These are phyloP conservation scores for Mayamaea pseudoterrestris DNA, from an alignment of 108 stramenopile genomes.

Conservation along the genomic window DNA sequence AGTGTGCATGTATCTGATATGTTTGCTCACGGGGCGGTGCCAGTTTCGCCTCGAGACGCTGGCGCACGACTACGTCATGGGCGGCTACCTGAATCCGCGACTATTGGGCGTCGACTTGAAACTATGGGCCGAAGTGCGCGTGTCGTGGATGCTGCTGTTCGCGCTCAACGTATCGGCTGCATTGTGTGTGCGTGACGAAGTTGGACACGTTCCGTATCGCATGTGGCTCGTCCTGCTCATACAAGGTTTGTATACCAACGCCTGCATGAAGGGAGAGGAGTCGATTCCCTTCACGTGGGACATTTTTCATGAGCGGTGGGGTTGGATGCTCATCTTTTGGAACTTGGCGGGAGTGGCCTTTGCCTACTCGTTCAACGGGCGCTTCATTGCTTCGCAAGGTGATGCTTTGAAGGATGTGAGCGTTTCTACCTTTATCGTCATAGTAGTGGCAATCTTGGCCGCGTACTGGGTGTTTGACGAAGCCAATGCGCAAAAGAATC, in stretches of 20 bases:
- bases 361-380: constrained; percentile 32
- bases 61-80: constrained; percentile 47
- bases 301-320: constrained; percentile 54
- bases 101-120: constrained; percentile 37
- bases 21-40: no score
- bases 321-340: constrained; percentile 58
- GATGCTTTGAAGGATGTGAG: constrained; percentile 18
- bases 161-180: constrained; percentile 23
- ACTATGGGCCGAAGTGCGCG: constrained; percentile 42
- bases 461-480: constrained; percentile 54
- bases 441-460: constrained; percentile 20
- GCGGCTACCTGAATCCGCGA: constrained; percentile 37
- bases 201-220: constrained; percentile 22
- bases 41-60: no score
- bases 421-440: constrained; percentile 5
- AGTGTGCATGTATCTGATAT: no score
- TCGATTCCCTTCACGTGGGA: constrained; percentile 57
- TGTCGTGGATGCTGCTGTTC: constrained; percentile 40
- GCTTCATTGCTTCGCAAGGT: constrained; percentile 21
- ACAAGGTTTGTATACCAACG: constrained; percentile 40
- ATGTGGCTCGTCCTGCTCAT: constrained; percentile 41
- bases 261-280: constrained; percentile 55
- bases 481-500: constrained; percentile 49
- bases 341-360: constrained; percentile 54
- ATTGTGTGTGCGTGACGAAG: constrained; percentile 17